Base-by-base conservation (phyloP, 164 flowering plant genomes). In the Euptelea pleiosperma region DNA sequence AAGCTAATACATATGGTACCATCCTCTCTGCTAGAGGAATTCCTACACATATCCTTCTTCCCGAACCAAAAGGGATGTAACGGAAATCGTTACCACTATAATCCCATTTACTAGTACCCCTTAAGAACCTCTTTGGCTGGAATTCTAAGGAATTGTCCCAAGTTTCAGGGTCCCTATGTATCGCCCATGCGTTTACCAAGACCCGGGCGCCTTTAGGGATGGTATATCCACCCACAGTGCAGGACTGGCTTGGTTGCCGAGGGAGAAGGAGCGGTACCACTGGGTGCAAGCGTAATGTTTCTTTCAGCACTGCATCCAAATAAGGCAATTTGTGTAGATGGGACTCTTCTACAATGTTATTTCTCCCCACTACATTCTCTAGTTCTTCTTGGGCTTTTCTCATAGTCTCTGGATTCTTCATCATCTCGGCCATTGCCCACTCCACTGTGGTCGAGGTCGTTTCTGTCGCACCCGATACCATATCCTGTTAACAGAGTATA, bases 61-160 rank as follows among this genome's bases (percentile, higher is more conserved):
- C 82, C 0, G 81, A 75, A 7, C 86, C 82, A 41, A 81, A 84
- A 1, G 85, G 85, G 42, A 81, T 35, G 40, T 70, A 81, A 8
- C 61, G 44, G 25, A 73, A 67, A 53, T 71, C 63, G 0, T 56
- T 56, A 6, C 75, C 78, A 11, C 33, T 58, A 10, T 25, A 64
- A 28, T 64, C 75, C 41, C 57, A 59, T 16, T 52, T 42, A n/a
- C 46, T 3, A 8, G 39, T 34, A 0, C 19, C 8, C 9, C 8
- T 34, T 16, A 75, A 21, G 49, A 75, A 71, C 36, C 78, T 57
- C 58, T 71, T 73, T 0, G 75, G 75, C 34, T 45, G 24, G 44
- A 75, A 75, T 31, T 15, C 49, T 3, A n/a, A 31, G 1, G 87
- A 82, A 18, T 65, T 43, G 2, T 66, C 73, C 86, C 85, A 81